phyloP scores from a whole-genome alignment of 495 filamentous ascomycete genomes.

The Melanomma pulvis-pyrius region DNA sequence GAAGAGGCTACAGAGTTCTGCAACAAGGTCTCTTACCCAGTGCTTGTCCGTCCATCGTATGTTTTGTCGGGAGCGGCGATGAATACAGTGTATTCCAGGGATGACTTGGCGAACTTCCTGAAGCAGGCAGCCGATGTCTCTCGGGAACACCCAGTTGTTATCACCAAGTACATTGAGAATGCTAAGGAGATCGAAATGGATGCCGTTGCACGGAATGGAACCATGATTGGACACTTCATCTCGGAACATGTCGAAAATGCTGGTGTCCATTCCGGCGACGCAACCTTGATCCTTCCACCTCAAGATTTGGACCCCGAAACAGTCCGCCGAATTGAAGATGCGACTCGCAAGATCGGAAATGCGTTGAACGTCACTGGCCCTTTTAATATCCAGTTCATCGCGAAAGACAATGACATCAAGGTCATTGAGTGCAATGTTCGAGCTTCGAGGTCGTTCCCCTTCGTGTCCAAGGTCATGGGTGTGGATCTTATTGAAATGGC shows the following conservation, averaged over 20 bases:
- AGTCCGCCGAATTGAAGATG: constrained; percentile 87
- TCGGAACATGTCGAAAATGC: constrained; percentile 98
- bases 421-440: constrained; percentile 99
- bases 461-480: constrained; percentile 98
- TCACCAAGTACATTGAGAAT: constrained; percentile 98
- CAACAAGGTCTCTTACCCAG: constrained; percentile 85
- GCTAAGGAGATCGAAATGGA: constrained; percentile 98
- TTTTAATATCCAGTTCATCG: constrained; percentile 99
- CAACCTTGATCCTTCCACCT: constrained; percentile 86
- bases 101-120: constrained; percentile 88
- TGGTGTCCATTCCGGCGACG: constrained; percentile 97
- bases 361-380: constrained; percentile 96
- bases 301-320: constrained; percentile 92
- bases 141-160: constrained; percentile 97
- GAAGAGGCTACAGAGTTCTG: constrained; percentile 86
- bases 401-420: constrained; percentile 99
- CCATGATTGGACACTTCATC: constrained; percentile 88
- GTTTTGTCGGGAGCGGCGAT: constrained; percentile 97
- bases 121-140: constrained; percentile 88
- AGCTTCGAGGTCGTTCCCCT: constrained; percentile 94
- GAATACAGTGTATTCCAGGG: constrained; percentile 95
- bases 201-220: constrained; percentile 83
- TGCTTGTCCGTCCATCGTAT: constrained; percentile 94
- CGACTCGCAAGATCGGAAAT: constrained; percentile 90
- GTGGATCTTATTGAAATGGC: constrained; percentile 98